phyloP scores from a whole-genome alignment of 768 basidiomycete genomes.

The Pulveroboletus sp. region DNA sequence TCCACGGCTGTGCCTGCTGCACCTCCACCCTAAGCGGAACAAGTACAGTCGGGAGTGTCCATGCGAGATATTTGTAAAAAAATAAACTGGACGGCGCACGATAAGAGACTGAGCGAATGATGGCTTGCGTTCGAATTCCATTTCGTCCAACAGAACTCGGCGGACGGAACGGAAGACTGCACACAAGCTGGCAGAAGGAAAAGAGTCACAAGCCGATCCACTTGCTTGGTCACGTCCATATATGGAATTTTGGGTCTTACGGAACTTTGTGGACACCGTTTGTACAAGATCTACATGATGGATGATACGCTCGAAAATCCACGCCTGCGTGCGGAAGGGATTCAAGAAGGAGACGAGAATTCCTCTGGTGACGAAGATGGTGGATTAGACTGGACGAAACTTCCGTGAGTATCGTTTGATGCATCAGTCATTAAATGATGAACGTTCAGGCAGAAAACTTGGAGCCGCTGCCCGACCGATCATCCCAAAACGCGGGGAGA shows the following conservation, averaged over 20 bases:
- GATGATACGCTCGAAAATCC: slow-evolving; percentile 58
- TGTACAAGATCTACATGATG: slow-evolving; percentile 36
- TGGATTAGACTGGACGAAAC: slow-evolving; percentile 78
- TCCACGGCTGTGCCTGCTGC: slow-evolving; percentile 92
- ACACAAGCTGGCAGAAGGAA: neutral
- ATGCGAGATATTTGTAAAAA: slow-evolving; percentile 4
- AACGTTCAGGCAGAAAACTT: slow-evolving; percentile 13
- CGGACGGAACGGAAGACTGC: slow-evolving; percentile 7
- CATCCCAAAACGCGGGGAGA: slow-evolving; percentile 95
- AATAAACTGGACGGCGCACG: slow-evolving; percentile 31
- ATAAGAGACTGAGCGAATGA: slow-evolving; percentile 45
- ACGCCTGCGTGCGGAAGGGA: slow-evolving; percentile 10
- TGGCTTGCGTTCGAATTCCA: slow-evolving; percentile 34
- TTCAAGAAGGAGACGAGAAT: slow-evolving; percentile 34
- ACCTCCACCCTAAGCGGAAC: slow-evolving; percentile 67
- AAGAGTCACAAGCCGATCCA: neutral
- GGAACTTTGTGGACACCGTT: too few species aligned
- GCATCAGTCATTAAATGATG: slow-evolving; percentile 4
- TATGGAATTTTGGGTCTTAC: slow-evolving; percentile 6
- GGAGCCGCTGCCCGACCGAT: slow-evolving; percentile 48
- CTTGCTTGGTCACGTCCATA: neutral
- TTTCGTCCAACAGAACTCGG: slow-evolving; percentile 12
- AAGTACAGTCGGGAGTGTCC: slow-evolving; percentile 10
- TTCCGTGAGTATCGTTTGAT: slow-evolving; percentile 44
- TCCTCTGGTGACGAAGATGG: slow-evolving; percentile 75